Evolutionary conservation across 164 flowering plant species (phyloP).

Genomic region (Nymphaea colorata): DNA sequence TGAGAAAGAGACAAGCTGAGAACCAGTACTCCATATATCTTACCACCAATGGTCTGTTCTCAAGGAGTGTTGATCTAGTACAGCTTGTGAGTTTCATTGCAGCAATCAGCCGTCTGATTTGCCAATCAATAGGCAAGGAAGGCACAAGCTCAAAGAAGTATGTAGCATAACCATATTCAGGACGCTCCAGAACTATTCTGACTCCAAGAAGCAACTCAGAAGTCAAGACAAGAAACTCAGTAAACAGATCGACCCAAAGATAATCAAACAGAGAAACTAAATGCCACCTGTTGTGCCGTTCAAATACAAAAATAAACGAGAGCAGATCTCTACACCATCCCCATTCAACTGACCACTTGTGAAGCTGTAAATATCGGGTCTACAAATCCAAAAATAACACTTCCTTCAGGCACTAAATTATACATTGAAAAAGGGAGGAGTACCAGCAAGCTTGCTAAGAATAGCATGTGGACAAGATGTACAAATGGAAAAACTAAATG

Average conservation of each 20-base stretch:
- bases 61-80: conserved; percentile 57
- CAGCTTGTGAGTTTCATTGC: conserved; percentile 73
- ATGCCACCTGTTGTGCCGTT: conserved; percentile 74
- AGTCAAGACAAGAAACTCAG: neutral
- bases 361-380: conserved; percentile 58
- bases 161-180: conserved; percentile 98
- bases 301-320: conserved; percentile 85
- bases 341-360: conserved; percentile 96
- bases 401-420: no score
- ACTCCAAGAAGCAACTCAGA: conserved; percentile 7
- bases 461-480: neutral
- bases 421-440: no score
- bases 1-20: no score
- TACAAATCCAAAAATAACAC: conserved; percentile 7
- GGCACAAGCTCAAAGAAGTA: conserved; percentile 81
- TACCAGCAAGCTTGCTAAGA: no score
- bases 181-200: conserved; percentile 94
- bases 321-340: conserved; percentile 96
- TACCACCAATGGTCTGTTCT: conserved; percentile 71
- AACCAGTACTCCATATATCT: neutral
- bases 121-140: conserved; percentile 64
- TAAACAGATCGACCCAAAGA: neutral
- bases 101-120: conserved; percentile 64
- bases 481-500: neutral
- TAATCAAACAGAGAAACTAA: neutral